These are phyloP conservation scores for Pulveroboletus sp. DNA, from an alignment of 768 basidiomycete genomes.

Conservation along the genomic window DNA sequence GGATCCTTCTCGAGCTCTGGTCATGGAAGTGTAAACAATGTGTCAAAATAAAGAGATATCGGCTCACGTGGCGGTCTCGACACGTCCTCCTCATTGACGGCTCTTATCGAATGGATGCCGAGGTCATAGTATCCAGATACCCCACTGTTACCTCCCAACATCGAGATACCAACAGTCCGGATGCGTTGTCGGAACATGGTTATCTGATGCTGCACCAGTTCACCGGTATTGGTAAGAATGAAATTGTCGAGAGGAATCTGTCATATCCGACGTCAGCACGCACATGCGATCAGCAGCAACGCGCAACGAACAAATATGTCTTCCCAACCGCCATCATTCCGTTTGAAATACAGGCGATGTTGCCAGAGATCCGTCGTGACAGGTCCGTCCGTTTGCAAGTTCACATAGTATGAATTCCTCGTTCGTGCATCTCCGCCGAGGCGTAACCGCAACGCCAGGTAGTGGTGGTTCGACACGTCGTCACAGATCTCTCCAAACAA, in stretches of 20 bases:
- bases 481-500: conserved; percentile 85
- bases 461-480: conserved; percentile 80
- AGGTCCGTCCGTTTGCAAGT: conserved; percentile 86
- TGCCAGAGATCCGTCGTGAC: conserved; percentile 90
- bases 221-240: conserved; percentile 70
- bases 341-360: conserved; percentile 80
- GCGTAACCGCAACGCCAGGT: conserved; percentile 76
- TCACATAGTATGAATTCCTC: conserved; percentile 86
- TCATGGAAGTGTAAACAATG: background rate
- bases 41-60: background rate
- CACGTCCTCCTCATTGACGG: conserved; percentile 75
- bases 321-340: conserved; percentile 70
- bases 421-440: conserved; percentile 74
- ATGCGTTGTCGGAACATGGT: conserved; percentile 74
- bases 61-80: conserved; percentile 31
- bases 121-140: conserved; percentile 77
- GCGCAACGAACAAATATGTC: conserved; percentile 65
- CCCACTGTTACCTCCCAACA: conserved; percentile 82
- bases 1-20: conserved; percentile 27
- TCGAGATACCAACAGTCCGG: conserved; percentile 79
- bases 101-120: conserved; percentile 75
- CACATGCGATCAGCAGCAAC: conserved; percentile 4
- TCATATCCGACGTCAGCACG: conserved; percentile 3
- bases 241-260: conserved; percentile 84
- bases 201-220: conserved; percentile 67